These are phyloP conservation scores for Peronospora farinosa DNA, from an alignment of 352 stramenopile genomes.

Conservation along the genomic window DNA sequence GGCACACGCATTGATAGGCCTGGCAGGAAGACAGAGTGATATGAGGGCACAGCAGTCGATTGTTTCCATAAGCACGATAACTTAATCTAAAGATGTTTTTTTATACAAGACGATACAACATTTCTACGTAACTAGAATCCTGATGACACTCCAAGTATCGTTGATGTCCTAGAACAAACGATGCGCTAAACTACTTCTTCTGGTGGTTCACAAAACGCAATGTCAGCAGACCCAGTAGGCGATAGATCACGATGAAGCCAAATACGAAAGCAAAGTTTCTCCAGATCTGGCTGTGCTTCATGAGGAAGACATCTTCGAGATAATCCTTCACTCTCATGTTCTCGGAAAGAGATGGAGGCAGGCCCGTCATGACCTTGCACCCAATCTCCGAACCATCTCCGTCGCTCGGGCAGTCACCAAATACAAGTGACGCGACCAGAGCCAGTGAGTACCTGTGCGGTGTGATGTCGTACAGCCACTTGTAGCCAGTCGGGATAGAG, in stretches of 20 bases:
- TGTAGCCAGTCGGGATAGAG: neutral
- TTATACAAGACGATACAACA: too few relatives aligned
- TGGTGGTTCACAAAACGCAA: too few relatives aligned
- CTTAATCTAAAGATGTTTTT: too few relatives aligned
- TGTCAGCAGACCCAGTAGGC: conserved; percentile 4
- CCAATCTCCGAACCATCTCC: conserved; percentile 14
- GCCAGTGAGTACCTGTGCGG: too few relatives aligned
- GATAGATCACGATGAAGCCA: conserved; percentile 18
- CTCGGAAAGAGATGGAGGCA: conserved; percentile 16
- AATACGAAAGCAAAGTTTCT: conserved; percentile 11
- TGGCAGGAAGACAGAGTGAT: too few relatives aligned
- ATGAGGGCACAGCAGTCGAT: too few relatives aligned
- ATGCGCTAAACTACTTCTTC: too few relatives aligned
- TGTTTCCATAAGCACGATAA: too few relatives aligned
- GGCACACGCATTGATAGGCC: too few relatives aligned
- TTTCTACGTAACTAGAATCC: too few relatives aligned
- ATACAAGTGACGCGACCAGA: neutral
- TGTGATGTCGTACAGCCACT: neutral
- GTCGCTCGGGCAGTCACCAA: conserved; percentile 2
- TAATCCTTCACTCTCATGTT: conserved; percentile 24
- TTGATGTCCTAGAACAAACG: too few relatives aligned
- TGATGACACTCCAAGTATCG: too few relatives aligned
- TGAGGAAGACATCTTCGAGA: conserved; percentile 21
- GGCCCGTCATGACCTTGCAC: conserved; percentile 21
- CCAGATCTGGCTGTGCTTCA: conserved; percentile 17